Conservation (phyloP, 441 rosid species). For the Kokia cookei region DNA sequence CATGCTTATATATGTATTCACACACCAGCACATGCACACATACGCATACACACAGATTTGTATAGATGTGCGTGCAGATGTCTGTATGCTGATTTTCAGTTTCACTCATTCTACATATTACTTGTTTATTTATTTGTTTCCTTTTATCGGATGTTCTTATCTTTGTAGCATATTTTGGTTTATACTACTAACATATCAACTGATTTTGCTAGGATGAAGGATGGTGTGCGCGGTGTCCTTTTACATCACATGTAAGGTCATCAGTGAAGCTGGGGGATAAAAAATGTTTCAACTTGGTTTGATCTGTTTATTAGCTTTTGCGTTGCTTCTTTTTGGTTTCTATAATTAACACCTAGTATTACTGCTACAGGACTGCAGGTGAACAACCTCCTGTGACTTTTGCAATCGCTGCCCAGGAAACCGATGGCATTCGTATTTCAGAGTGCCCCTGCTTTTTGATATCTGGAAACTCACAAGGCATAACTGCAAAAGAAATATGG, state of each 20-base stretch:
- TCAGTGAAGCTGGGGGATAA: background rate
- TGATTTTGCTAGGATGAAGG: slow-evolving; percentile 53
- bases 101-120: too few relatives aligned
- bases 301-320: background rate
- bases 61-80: background rate
- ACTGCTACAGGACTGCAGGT: slow-evolving; percentile 53
- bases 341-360: background rate
- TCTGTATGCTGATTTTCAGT: background rate
- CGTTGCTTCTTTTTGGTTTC: background rate
- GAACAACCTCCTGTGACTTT: slow-evolving; percentile 55
- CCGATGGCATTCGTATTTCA: slow-evolving; percentile 53
- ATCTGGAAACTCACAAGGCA: slow-evolving; percentile 60
- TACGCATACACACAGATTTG: background rate
- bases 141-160: background rate
- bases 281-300: background rate
- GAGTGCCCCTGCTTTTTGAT: slow-evolving; percentile 65
- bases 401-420: slow-evolving; percentile 72
- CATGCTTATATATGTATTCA: background rate
- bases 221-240: slow-evolving; percentile 60
- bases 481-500: slow-evolving; percentile 90
- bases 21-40: background rate
- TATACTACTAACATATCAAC: slow-evolving; percentile 14
- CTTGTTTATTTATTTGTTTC: background rate
- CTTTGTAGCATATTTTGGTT: background rate
- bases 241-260: slow-evolving; percentile 77